Percentiles rank a stretch among this genome's conserved stretches.
phyloP scores from a whole-genome alignment of 768 basidiomycete species.

The Amanita brunnescens region DNA sequence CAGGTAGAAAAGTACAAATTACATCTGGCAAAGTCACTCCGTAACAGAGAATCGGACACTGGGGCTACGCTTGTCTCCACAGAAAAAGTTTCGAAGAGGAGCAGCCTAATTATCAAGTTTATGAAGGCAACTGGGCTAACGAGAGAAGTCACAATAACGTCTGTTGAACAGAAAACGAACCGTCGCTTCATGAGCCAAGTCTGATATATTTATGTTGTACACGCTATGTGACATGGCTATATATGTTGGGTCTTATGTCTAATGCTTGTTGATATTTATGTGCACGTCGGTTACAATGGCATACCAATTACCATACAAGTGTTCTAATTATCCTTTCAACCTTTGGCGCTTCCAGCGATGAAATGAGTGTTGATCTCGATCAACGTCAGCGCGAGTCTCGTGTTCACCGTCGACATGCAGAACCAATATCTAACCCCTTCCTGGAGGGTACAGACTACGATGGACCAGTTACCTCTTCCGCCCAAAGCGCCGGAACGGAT shows the following conservation, averaged over 20 bases:
- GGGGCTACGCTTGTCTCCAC: neutral
- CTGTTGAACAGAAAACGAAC: neutral
- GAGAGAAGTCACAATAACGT: neutral
- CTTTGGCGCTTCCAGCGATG: neutral
- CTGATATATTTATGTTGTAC: neutral
- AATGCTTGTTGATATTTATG: neutral
- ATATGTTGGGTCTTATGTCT: neutral
- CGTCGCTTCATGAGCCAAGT: neutral
- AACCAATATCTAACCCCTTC: neutral
- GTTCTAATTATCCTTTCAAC: neutral
- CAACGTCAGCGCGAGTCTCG: neutral
- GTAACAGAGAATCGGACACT: neutral
- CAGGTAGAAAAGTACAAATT: constrained; percentile 7
- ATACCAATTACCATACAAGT: neutral
- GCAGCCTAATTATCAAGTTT: neutral
- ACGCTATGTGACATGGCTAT: too few species aligned
- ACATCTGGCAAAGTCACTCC: constrained; percentile 11
- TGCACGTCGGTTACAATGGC: neutral
- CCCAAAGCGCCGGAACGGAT: neutral
- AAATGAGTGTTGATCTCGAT: neutral
- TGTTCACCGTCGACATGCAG: neutral
- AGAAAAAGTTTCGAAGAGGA: neutral
- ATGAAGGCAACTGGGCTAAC: neutral
- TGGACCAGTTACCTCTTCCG: neutral
- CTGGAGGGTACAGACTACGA: too few species aligned